Base-by-base conservation (phyloP, 805 yeast genomes). In the Ogataea saltuana region DNA sequence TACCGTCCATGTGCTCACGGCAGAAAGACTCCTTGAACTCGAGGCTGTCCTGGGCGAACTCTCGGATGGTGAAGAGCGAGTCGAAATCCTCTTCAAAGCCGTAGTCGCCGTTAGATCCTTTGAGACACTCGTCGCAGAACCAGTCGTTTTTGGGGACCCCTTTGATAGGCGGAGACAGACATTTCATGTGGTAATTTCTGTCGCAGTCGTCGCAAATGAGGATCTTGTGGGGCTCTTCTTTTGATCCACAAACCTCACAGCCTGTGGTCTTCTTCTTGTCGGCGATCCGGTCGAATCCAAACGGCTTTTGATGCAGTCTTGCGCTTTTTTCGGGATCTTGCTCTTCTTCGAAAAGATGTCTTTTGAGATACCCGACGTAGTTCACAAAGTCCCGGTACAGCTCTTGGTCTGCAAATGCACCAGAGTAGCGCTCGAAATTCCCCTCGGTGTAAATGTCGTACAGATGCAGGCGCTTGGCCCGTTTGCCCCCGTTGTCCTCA, bases 91-190 rank as follows among this genome's bases (percentile, higher is more conserved):
- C 93, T 50, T 85, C 90, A 61, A 91, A 90, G 0, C 95, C 96
- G 57, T 88, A 90, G 50, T 81, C 89, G 1, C 93, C 91, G 30
- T 87, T 83, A 0, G 66, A 59, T 0, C 96, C 96, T 11, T 85
- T 71, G n/a, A 90, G 68, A 63, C 98, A 90, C 44, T 75, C 76
- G 38, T 83, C 84, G 61, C 98, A 90, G 57, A 74, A 83, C 96
- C 96, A 90, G 13, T 71, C 75, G 9, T 76, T 77, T 19, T 69
- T 58, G 0, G 90, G 89, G 2, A 82, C 65, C 2, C 55, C 54
- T 1, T 63, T 57, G 18, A 84, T 51, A 1, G 80, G 80, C 2
- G 84, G 84, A 11, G 63, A 64, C n/a, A 88, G 65, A 58, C 96
- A 88, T 29, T 67, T 64, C 64, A 72, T 69, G 61, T 90, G 97